Evolutionary conservation across 2,329 filamentous ascomycete genomes (phyloP).

Genomic region (Zymoseptoria brevis): DNA sequence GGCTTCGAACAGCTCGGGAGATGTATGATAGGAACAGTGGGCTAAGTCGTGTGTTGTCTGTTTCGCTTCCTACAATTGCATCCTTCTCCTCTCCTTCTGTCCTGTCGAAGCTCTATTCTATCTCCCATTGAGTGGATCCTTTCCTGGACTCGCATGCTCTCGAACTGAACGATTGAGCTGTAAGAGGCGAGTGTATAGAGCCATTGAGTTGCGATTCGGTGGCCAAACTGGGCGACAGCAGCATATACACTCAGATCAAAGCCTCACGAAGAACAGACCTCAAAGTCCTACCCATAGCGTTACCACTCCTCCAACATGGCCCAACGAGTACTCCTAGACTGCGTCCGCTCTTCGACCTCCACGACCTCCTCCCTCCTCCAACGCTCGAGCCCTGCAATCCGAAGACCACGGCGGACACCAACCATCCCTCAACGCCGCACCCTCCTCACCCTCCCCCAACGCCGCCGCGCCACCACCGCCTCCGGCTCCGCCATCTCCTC

Average conservation of each 20-base stretch:
- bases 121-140: too few relatives aligned
- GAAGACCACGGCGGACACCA: conserved; percentile 1
- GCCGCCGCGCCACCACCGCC: conserved; percentile 22
- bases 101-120: too few relatives aligned
- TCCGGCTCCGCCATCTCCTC: conserved; percentile 12
- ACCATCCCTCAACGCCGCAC: conserved; percentile 12
- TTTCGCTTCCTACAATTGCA: not conserved
- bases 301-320: conserved; percentile 7
- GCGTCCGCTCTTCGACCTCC: not conserved
- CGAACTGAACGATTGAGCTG: not conserved
- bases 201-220: not conserved
- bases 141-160: not conserved
- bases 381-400: conserved; percentile 5
- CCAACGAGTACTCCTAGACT: conserved; percentile 12
- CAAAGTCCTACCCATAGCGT: not conserved
- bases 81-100: not conserved
- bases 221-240: not conserved
- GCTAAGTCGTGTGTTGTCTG: not conserved
- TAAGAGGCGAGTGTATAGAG: not conserved
- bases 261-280: not conserved
- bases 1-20: not conserved
- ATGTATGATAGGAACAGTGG: not conserved
- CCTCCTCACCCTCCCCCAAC: conserved; percentile 20
- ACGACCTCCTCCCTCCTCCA: conserved; percentile 4
- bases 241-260: not conserved